These are phyloP conservation scores for Microdochium trichocladiopsis DNA, from an alignment of 2,329 filamentous ascomycete species.

Conservation along the genomic window DNA sequence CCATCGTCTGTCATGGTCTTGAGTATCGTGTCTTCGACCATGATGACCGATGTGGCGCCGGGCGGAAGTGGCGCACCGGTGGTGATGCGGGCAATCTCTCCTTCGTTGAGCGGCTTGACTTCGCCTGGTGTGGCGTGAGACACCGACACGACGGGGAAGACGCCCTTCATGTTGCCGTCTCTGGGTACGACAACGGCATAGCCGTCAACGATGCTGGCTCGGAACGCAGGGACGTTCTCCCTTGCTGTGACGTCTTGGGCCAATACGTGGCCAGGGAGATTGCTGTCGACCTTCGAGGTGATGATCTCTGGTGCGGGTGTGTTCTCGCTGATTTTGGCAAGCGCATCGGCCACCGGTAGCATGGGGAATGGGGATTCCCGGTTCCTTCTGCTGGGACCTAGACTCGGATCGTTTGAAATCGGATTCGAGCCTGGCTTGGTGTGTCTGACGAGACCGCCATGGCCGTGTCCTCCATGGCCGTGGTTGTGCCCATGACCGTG, in stretches of 20 bases:
- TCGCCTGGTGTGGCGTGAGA: constrained; percentile 72
- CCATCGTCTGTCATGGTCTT: constrained; percentile 70
- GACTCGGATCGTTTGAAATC: constrained; percentile 52
- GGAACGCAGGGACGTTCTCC: constrained; percentile 86
- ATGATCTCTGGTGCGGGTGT: constrained; percentile 57
- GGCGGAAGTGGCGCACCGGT: constrained; percentile 87
- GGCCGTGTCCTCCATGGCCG: constrained; percentile 47
- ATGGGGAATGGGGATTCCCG: constrained; percentile 88
- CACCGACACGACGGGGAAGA: constrained; percentile 79
- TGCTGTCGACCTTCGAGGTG: constrained; percentile 52
- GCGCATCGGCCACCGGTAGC: constrained; percentile 76
- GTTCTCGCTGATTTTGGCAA: constrained; percentile 64
- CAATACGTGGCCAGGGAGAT: constrained; percentile 69
- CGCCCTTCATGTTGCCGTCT: constrained; percentile 61
- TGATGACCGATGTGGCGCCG: constrained; percentile 85
- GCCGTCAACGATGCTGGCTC: constrained; percentile 94
- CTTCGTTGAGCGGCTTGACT: constrained; percentile 46
- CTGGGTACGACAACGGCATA: constrained; percentile 73
- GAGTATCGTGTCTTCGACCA: constrained; percentile 90
- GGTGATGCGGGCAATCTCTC: constrained; percentile 83
- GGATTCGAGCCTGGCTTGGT: constrained; percentile 54
- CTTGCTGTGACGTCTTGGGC: constrained; percentile 74
- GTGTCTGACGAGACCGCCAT: constrained; percentile 64
- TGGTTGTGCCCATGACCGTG: constrained; percentile 50
- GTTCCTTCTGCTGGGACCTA: constrained; percentile 63